These are phyloP conservation scores for Aegilops umbellulata DNA, from an alignment of 176 grass and related monocot genomes.

Conservation along the genomic window DNA sequence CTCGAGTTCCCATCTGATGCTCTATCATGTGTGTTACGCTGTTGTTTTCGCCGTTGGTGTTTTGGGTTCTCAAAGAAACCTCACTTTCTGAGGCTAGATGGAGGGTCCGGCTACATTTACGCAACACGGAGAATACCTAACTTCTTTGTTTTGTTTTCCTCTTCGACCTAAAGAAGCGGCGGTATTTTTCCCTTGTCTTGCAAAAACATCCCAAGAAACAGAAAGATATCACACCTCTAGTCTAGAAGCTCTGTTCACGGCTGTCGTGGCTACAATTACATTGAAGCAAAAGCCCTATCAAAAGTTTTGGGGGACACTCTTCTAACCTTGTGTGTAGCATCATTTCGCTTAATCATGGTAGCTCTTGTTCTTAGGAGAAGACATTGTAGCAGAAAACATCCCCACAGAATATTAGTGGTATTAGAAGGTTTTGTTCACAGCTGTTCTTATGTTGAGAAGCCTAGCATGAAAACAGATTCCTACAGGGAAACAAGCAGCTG, in stretches of 20 bases:
- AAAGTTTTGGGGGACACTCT: not conserved
- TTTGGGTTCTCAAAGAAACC: slow-evolving; percentile 26
- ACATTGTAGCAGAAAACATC: not conserved
- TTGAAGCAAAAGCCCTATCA: not conserved
- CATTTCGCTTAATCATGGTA: not conserved
- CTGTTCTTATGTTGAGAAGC: not conserved
- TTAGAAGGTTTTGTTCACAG: not conserved
- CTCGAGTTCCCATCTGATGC: slow-evolving; percentile 4
- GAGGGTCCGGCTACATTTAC: not conserved
- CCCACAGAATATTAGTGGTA: not conserved
- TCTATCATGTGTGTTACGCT: slow-evolving; percentile 21
- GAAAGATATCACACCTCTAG: not conserved
- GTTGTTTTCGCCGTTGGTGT: slow-evolving; percentile 28
- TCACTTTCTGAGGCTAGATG: not conserved
- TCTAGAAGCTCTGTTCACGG: not conserved
- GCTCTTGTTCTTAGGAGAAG: not conserved
- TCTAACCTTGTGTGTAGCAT: not conserved
- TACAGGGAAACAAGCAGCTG: not conserved
- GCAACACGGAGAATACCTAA: not conserved
- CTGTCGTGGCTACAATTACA: not conserved
- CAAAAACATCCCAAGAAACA: too few species aligned
- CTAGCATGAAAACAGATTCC: slow-evolving; percentile 8
- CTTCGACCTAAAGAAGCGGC: not conserved
- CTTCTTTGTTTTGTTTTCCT: not conserved
- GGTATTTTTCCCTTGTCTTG: not conserved